Base-by-base conservation (phyloP, 495 filamentous ascomycete species). In the Tuber borchii region DNA sequence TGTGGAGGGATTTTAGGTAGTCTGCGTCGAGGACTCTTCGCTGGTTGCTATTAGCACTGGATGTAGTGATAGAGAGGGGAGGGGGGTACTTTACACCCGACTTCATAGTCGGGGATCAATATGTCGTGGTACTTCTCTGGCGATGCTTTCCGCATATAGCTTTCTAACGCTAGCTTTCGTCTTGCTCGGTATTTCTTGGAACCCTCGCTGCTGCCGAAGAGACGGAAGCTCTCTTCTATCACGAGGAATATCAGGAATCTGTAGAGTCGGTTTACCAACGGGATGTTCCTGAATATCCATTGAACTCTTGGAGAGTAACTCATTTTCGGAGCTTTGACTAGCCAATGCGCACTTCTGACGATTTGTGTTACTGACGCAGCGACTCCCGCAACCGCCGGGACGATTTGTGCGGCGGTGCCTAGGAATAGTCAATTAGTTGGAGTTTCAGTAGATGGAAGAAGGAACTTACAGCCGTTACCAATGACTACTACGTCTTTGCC, bases 111-210 rank as follows among this genome's bases (percentile, higher is more conserved):
- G 0, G 90, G 90, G 9, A 87, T 88, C 1, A 92, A 79, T 4
- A 92, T 87, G 43, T 91, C 87, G 73, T 90, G 88, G 74, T 92
- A 92, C 80, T 90, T 87, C 72, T 86, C 82, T 0, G 90, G 90
- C 2, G 86, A 86, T 1, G 78, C 82, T 14, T 76, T 78, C 73
- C 86, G 86, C 85, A 92, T 87, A 45, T 88, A 84, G 7, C 76
- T 71, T 45, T 89, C 45, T 16, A 87, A 81, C 34, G 78, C 44
- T 14, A 86, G 81, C 75, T 90, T 86, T 17, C 83, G 71, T 69
- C 81, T 71, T 69, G 84, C 83, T 20, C 86, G 82, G 37, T 84
- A 74, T 72, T 80, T 83, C 0, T 81, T 82, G 16, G 81, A 79
- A 19, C 76, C 76, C 34, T 78, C 77, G 22, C 77, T 82, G 45